These are phyloP conservation scores for Phytophthora boehmeriae DNA, from an alignment of 352 stramenopile species.

Conservation along the genomic window DNA sequence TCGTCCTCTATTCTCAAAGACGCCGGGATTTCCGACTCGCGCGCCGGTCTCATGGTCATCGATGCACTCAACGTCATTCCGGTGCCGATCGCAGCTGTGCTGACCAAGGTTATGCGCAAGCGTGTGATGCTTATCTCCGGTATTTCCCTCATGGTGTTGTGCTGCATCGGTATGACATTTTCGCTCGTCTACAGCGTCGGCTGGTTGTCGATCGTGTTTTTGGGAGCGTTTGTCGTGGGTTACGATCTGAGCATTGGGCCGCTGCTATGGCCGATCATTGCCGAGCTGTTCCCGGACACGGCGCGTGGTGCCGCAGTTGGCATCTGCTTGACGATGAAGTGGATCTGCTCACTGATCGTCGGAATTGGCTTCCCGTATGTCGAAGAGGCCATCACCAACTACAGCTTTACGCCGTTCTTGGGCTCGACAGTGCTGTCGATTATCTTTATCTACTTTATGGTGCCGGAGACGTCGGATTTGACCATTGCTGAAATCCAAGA, in stretches of 20 bases:
- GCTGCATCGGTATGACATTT: slow-evolving; percentile 38
- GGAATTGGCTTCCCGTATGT: slow-evolving; percentile 57
- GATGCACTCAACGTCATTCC: slow-evolving; percentile 45
- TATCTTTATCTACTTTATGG: slow-evolving; percentile 36
- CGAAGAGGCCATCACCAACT: slow-evolving; percentile 36
- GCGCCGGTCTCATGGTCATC: slow-evolving; percentile 50
- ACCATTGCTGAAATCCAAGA: slow-evolving; percentile 58
- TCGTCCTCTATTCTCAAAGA: slow-evolving; percentile 50
- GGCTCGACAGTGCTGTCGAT: slow-evolving; percentile 23
- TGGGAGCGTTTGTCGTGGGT: slow-evolving; percentile 36
- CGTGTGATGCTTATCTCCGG: slow-evolving; percentile 39
- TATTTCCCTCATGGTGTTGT: slow-evolving; percentile 36
- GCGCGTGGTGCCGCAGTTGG: slow-evolving; percentile 37
- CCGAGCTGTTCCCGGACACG: slow-evolving; percentile 53
- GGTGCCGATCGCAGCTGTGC: slow-evolving; percentile 19
- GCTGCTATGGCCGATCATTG: slow-evolving; percentile 41
- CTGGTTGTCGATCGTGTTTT: slow-evolving; percentile 43
- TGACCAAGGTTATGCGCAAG: slow-evolving; percentile 37
- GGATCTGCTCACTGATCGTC: slow-evolving; percentile 44
- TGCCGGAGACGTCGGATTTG: slow-evolving; percentile 60
- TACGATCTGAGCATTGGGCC: slow-evolving; percentile 52
- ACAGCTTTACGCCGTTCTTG: slow-evolving; percentile 53
- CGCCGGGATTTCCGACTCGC: slow-evolving; percentile 43
- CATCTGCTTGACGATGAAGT: slow-evolving; percentile 48
- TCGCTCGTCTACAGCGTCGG: slow-evolving; percentile 24